These are phyloP conservation scores for Suhomyces kilbournensis DNA, from an alignment of 805 yeast genomes.

Conservation along the genomic window DNA sequence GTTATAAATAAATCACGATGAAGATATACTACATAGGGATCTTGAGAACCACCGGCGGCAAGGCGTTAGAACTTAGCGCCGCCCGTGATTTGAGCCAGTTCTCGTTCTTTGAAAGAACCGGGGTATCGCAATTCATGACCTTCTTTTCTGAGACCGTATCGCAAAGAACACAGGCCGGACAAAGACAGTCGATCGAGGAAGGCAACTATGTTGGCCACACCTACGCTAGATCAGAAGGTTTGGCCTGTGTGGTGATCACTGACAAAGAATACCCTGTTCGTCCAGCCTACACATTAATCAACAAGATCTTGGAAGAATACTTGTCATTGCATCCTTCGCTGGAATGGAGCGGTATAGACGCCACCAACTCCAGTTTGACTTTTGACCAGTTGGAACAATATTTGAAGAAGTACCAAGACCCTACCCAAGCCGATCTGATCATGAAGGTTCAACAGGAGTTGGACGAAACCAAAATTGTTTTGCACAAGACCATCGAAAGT, in stretches of 20 bases:
- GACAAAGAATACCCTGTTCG: conserved; percentile 96
- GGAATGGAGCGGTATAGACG: conserved; percentile 58
- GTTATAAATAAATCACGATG: conserved; percentile 45
- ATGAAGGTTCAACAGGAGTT: conserved; percentile 97
- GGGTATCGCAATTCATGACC: conserved; percentile 89
- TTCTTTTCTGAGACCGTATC: conserved; percentile 90
- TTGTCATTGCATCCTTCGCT: conserved; percentile 72
- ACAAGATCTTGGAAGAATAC: conserved; percentile 89
- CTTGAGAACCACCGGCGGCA: conserved; percentile 58
- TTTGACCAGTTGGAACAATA: conserved; percentile 66
- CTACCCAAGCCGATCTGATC: conserved; percentile 92
- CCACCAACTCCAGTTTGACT: conserved; percentile 43
- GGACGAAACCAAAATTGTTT: conserved; percentile 94
- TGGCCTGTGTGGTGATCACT: conserved; percentile 87
- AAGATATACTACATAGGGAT: conserved; percentile 90
- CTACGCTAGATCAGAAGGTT: conserved; percentile 83
- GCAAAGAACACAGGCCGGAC: conserved; percentile 81
- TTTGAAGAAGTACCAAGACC: conserved; percentile 87
- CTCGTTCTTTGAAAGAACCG: conserved; percentile 80
- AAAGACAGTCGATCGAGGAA: conserved; percentile 93
- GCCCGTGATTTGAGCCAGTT: conserved; percentile 83
- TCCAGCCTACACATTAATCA: conserved; percentile 90
- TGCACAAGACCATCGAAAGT: conserved; percentile 92
- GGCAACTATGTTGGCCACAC: conserved; percentile 89
- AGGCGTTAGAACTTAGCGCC: conserved; percentile 72